A percentile compares a stretch with the other conserved stretches of the same genome.
Evolutionary conservation across 2,329 filamentous ascomycete species (phyloP).

Genomic region (Pyrenophora tritici-repentis): DNA sequence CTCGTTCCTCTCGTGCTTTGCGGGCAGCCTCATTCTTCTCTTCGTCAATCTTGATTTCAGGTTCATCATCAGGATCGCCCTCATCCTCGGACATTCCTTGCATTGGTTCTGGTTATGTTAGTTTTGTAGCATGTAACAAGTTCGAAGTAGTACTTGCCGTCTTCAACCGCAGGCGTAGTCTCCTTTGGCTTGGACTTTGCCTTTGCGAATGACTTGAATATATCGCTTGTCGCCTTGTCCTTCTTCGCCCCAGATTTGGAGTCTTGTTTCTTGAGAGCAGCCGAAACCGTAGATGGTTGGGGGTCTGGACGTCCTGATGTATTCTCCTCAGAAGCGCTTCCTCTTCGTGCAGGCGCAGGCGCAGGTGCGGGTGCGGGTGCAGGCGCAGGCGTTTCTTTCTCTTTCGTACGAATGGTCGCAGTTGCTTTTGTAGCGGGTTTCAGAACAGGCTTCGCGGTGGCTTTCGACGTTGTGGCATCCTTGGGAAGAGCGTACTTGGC

Average conservation of each 20-base stretch:
- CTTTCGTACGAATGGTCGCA: conserved; percentile 22
- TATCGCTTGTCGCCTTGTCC: conserved; percentile 60
- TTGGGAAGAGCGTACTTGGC: conserved; percentile 46
- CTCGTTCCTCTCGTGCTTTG: conserved; percentile 63
- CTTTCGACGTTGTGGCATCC: conserved; percentile 26
- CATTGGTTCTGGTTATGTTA: conserved; percentile 52
- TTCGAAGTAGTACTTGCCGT: conserved; percentile 48
- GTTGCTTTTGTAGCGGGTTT: conserved; percentile 25
- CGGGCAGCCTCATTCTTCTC: conserved; percentile 43
- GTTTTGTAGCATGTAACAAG: conserved; percentile 3
- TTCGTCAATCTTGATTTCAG: conserved; percentile 37
- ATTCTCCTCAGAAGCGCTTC: conserved; percentile 41
- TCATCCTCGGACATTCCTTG: conserved; percentile 58
- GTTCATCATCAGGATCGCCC: conserved; percentile 38
- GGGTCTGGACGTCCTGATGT: conserved; percentile 43
- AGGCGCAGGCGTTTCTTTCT: conserved; percentile 25
- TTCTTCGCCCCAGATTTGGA: conserved; percentile 60
- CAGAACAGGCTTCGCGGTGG: conserved; percentile 15
- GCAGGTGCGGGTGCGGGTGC: conserved; percentile 20
- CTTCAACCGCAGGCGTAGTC: conserved; percentile 52
- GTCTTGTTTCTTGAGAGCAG: conserved; percentile 40
- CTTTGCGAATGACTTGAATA: conserved; percentile 82
- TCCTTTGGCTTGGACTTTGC: conserved; percentile 61
- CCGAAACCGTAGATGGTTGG: conserved; percentile 27
- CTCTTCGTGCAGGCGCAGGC: conserved; percentile 21